Conservation (phyloP, 2,329 filamentous ascomycete genomes). For the Fusarium haematococcum region DNA sequence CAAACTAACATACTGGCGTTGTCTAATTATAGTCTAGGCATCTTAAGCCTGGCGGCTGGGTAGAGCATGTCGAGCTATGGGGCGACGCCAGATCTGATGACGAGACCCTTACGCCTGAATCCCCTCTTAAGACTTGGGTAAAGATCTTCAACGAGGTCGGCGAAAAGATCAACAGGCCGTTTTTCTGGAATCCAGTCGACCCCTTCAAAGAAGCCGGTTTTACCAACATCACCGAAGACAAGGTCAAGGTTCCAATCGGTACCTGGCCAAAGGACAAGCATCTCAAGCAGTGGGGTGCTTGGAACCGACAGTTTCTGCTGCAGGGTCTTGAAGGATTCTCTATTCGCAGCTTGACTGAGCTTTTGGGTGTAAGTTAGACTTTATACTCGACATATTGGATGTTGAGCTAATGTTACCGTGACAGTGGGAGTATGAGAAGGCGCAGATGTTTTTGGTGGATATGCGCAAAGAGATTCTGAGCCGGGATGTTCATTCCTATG, state of each 20-base stretch:
- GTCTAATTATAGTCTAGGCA: neutral
- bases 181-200: neutral
- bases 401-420: neutral
- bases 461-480: constrained; percentile 15
- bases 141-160: neutral
- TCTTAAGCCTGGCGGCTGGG: neutral
- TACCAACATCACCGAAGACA: neutral
- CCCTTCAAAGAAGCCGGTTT: neutral
- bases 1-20: neutral
- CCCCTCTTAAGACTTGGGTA: neutral
- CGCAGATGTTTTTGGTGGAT: constrained; percentile 9
- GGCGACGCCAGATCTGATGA: neutral
- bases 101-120: neutral
- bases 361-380: neutral
- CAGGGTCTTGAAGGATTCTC: neutral
- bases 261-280: constrained; percentile 1
- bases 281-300: constrained; percentile 3
- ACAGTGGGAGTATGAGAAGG: constrained; percentile 12
- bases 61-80: neutral
- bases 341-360: constrained; percentile 3
- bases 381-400: neutral
- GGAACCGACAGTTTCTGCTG: neutral
- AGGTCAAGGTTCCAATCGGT: neutral
- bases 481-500: constrained; percentile 9
- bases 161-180: neutral